Evolutionary conservation across 176 grass and related monocot species (phyloP), one percentile per base, ranked within the genome.

Genomic region (Oryza nivara): DNA sequence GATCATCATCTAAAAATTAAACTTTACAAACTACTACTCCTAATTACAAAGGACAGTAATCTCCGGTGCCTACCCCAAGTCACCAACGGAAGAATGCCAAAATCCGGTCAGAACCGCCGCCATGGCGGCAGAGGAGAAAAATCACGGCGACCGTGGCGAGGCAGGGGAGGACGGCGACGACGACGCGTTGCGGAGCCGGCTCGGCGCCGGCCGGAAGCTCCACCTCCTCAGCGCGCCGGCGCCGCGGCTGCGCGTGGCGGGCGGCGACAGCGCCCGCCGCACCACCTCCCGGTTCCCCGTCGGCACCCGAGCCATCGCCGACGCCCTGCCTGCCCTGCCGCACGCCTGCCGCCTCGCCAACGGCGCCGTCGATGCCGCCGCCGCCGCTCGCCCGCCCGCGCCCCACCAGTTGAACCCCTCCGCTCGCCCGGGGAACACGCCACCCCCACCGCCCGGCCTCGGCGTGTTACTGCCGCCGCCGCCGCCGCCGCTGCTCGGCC

Each of bases 191-290:
- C 88, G 80, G 20, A 95, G 91, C 1, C 86, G 87, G 73, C 95
- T 97, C 0, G 95, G 91, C 78, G 75, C 74, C 10, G 87, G 89
- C 51, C 85, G 82, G 92, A 97, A 97, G 89, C 72, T 91, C 92
- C 92, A 93, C 66, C 76, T 70, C 79, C 90, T 77, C 9, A 85
- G 82, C 7, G 73, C 69, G 7, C 73, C 86, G 1, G 87, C 68
- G 6, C 80, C 75, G 11, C 70, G 54, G 52, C 64, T 77, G 1
- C 86, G 71, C 60, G 74, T 41, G 41, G 81, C 54, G 4, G 89
- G 89, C 65, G 92, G 92, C 17, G 82, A 86, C 23, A 97, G 89
- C 70, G 85, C 92, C 71, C 94, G 83, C 46, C 89, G 72, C 61
- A 97, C 80, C 82, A 97, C 72, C 87, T 97, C 94, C 72, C 92